These are phyloP conservation scores for Filobasidium floriforme DNA, from an alignment of 768 basidiomycete genomes.

Conservation along the genomic window DNA sequence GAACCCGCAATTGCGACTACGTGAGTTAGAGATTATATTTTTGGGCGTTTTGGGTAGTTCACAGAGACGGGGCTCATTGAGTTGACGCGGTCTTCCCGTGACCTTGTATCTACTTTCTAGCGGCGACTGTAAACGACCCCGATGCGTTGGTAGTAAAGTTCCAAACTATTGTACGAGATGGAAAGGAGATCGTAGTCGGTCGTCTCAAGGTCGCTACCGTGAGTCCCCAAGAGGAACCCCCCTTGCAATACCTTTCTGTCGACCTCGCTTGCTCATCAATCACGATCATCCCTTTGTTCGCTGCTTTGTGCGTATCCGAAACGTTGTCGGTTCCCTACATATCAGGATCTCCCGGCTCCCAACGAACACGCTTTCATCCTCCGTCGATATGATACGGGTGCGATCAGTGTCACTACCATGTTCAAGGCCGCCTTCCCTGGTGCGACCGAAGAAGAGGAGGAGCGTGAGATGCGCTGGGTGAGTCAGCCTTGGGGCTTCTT, in stretches of 20 bases:
- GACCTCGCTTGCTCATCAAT: no score
- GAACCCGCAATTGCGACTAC: slow-evolving; percentile 11
- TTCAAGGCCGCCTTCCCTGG: slow-evolving; percentile 88
- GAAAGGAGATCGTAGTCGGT: slow-evolving; percentile 78
- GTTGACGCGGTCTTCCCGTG: neutral
- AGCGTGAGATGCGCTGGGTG: slow-evolving; percentile 68
- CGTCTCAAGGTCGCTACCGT: slow-evolving; percentile 85
- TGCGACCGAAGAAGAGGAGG: slow-evolving; percentile 68
- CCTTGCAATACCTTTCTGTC: neutral
- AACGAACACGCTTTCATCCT: slow-evolving; percentile 83
- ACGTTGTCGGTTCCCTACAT: slow-evolving; percentile 25
- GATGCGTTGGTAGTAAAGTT: slow-evolving; percentile 61
- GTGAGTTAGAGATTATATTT: neutral
- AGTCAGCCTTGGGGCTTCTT: neutral
- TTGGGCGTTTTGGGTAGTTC: neutral
- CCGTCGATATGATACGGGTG: slow-evolving; percentile 84
- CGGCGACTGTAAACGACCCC: slow-evolving; percentile 16
- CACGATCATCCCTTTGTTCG: no score
- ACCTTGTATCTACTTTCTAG: neutral
- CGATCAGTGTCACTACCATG: slow-evolving; percentile 89
- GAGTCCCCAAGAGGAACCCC: slow-evolving; percentile 27
- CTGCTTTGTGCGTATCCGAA: slow-evolving; percentile 25
- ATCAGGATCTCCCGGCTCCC: slow-evolving; percentile 49
- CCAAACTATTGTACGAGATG: slow-evolving; percentile 80
- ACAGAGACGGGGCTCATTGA: neutral